Conservation (phyloP, 2,329 filamentous ascomycete species). For the Penicillium sp. region DNA sequence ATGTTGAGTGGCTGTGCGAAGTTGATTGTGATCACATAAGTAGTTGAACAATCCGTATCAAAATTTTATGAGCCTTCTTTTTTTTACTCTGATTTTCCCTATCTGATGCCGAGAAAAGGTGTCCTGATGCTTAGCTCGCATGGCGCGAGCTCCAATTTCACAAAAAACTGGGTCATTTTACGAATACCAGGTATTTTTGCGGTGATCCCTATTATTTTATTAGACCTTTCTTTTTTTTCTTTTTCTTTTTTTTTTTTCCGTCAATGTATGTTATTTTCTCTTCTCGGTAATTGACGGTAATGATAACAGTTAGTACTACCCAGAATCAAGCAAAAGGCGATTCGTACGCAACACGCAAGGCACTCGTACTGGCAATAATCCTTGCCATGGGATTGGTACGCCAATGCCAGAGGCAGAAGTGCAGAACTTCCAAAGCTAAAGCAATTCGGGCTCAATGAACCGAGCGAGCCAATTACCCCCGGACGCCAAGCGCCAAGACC, state of each 20-base stretch:
- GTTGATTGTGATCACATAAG: not conserved
- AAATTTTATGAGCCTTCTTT: too few relatives aligned
- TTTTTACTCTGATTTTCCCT: not conserved
- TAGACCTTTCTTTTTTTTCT: too few relatives aligned
- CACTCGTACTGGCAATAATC: not conserved
- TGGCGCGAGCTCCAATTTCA: conserved; percentile 3
- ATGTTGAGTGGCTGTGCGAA: conserved; percentile 2
- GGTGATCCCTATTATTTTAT: not conserved
- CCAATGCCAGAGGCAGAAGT: not conserved
- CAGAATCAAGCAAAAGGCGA: not conserved
- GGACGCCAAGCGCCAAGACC: conserved; percentile 21
- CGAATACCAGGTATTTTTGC: not conserved
- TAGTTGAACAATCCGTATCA: not conserved
- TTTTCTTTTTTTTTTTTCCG: not conserved
- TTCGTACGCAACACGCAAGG: conserved; percentile 1
- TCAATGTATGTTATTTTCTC: not conserved
- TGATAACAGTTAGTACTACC: not conserved
- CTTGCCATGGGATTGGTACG: not conserved
- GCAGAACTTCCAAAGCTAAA: not conserved
- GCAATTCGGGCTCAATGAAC: conserved; percentile 7
- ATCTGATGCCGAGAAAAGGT: not conserved
- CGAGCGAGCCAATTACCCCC: conserved; percentile 12
- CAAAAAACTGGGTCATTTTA: not conserved
- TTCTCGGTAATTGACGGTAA: not conserved
- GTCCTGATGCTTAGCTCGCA: conserved; percentile 1